A percentile compares a stretch with the other conserved stretches of the same genome.
These are phyloP conservation scores for Gracilaria caudata DNA, from an alignment of 23 red algal species.

Conservation along the genomic window DNA sequence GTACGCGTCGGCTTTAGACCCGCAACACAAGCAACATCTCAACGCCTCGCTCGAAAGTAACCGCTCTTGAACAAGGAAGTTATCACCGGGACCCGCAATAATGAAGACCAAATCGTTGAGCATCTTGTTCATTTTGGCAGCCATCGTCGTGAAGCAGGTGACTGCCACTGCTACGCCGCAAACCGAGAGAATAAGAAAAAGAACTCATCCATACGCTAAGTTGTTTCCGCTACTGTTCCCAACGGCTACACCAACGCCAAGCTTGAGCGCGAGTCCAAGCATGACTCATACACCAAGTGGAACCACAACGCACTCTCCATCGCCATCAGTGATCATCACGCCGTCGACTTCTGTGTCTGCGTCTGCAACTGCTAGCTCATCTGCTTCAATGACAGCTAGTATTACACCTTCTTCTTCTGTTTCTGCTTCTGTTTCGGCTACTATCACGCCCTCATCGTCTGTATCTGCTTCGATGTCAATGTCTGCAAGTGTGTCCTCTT, in stretches of 20 bases:
- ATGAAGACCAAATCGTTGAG: not conserved
- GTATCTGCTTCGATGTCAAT: not conserved
- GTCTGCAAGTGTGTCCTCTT: not conserved
- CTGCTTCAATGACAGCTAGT: not conserved
- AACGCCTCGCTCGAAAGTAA: not conserved
- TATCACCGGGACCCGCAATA: not conserved
- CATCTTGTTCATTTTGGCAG: not conserved
- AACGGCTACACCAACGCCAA: constrained; percentile 2
- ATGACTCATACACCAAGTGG: not conserved
- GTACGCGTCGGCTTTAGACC: not conserved
- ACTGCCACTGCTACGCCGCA: not conserved
- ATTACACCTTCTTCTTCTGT: not conserved
- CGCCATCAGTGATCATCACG: not conserved
- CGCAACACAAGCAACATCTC: not conserved
- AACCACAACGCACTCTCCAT: not conserved
- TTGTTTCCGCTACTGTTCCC: not conserved
- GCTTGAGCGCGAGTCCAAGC: not conserved
- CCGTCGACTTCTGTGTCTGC: not conserved
- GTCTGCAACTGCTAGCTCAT: too few relatives aligned
- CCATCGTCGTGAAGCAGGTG: not conserved
- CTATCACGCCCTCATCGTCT: not conserved
- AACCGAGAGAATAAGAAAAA: not conserved
- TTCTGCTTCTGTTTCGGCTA: not conserved
- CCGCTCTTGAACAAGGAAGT: not conserved
- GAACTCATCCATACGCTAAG: not conserved